phyloP scores from a whole-genome alignment of 2,329 filamentous ascomycete genomes.

The Sporothrix pallida region DNA sequence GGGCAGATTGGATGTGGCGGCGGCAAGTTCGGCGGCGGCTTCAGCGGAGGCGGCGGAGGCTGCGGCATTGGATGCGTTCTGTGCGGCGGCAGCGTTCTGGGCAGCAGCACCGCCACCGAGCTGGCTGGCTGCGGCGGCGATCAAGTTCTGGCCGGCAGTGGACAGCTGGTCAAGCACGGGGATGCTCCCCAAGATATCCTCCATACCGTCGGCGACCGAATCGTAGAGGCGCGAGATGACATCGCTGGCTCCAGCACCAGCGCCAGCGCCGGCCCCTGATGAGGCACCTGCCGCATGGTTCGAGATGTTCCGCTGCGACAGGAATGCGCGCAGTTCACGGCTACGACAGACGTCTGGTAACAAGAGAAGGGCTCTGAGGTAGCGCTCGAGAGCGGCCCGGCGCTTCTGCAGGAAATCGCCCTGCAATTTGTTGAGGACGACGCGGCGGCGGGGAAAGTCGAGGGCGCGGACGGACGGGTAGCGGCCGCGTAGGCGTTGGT shows the following conservation, averaged over 20 bases:
- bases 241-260: constrained; percentile 70
- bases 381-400: constrained; percentile 80
- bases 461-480: constrained; percentile 88
- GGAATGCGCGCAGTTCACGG: constrained; percentile 86
- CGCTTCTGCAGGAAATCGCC: constrained; percentile 94
- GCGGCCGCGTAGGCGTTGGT: constrained; percentile 81
- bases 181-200: constrained; percentile 95
- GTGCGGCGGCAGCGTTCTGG: constrained; percentile 8
- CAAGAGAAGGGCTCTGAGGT: constrained; percentile 79
- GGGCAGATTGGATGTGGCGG: constrained; percentile 73
- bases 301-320: constrained; percentile 82
- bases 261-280: too few relatives aligned
- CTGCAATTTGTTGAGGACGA: constrained; percentile 96
- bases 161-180: constrained; percentile 94
- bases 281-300: constrained; percentile 47
- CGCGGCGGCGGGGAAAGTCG: constrained; percentile 87
- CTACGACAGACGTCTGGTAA: constrained; percentile 94
- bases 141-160: constrained; percentile 87
- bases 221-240: constrained; percentile 96
- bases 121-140: constrained; percentile 74
- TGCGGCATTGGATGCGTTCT: background rate
- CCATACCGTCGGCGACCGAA: constrained; percentile 96
- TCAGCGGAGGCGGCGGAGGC: background rate
- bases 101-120: constrained; percentile 55
- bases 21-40: constrained; percentile 62